Evolutionary conservation across 1,284 basidiomycete genomes (phyloP), one percentile per base, ranked within the genome.

Genomic region (Omphalotus olearius): DNA sequence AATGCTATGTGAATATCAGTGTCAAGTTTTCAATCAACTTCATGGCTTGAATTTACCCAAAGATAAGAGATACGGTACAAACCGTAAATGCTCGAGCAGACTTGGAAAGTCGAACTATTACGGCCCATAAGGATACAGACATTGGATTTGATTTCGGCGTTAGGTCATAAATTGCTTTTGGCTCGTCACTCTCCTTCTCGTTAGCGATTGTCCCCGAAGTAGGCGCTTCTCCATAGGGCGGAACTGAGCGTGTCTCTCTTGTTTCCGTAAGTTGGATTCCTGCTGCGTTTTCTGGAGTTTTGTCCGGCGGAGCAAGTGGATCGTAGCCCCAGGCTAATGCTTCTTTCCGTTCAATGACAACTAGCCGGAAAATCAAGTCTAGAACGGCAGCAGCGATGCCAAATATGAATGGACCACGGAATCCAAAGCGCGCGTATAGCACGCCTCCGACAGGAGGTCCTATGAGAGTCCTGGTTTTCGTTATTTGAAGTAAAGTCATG

Each of bases 391-490:
- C 66, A 42, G 77, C 72, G 55, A 89, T 76, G 3, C 80, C 78
- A 58, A 88, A 88, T 46, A 92, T 75, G 63, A 89, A 88, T 1
- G 91, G 88, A 1, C 78, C 84, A 36, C 83, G 76, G 67, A 83
- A 89, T 3, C 86, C 91, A 60, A 89, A 83, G 2, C 69, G 71
- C 20, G 69, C 61, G 64, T 85, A 91, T 4, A 93, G 66, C 2
- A 74, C 72, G 10, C 89, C 89, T 14, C 87, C 85, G 1, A 85
- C 76, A 0, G 88, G 84, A 1, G 87, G 85, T 2, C 82, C 83
- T 28, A 82, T 67, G 26, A 86, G 68, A n/a, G 71, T 63, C 6
- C 78, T 76, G 50, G 17, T 5, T 18, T 11, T 42, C 13, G 37
- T 30, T 13, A 10, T n/a, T 26, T 10, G 4, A 6, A 38, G 25